phyloP scores from a whole-genome alignment of 129 eudicot species.

The Oenanthe sinensis region DNA sequence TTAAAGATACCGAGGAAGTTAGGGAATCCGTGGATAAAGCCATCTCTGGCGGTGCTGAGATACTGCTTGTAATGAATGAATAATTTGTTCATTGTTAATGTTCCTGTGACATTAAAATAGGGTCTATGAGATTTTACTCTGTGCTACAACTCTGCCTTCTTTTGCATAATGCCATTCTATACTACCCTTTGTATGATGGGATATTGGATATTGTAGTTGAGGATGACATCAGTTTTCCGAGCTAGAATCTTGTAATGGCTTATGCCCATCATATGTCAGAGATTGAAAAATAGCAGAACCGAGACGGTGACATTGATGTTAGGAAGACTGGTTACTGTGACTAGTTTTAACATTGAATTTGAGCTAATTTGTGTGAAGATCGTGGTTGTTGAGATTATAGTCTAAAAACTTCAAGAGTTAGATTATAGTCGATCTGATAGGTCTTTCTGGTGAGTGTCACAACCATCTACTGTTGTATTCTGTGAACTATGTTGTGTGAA shows the following conservation, averaged over 20 bases:
- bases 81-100: constrained; percentile 16
- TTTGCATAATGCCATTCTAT: background rate
- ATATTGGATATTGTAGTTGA: background rate
- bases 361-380: background rate
- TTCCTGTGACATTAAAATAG: background rate
- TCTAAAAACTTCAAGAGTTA: background rate
- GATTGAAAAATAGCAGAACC: background rate
- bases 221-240: background rate
- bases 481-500: background rate
- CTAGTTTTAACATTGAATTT: background rate
- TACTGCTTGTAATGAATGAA: constrained; percentile 62
- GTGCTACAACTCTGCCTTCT: background rate
- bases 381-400: background rate
- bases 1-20: constrained; percentile 39
- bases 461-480: background rate
- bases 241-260: background rate
- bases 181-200: background rate
- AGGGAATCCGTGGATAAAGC: constrained; percentile 53
- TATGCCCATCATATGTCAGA: background rate
- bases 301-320: background rate
- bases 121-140: background rate
- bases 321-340: constrained; percentile 2
- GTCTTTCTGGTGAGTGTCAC: constrained; percentile 1
- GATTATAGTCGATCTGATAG: background rate
- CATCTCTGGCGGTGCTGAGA: constrained; percentile 56